Evolutionary conservation across 202 grass and related monocot species (phyloP), one percentile per base, ranked within the genome.

Genomic region (Panicum virgatum): DNA sequence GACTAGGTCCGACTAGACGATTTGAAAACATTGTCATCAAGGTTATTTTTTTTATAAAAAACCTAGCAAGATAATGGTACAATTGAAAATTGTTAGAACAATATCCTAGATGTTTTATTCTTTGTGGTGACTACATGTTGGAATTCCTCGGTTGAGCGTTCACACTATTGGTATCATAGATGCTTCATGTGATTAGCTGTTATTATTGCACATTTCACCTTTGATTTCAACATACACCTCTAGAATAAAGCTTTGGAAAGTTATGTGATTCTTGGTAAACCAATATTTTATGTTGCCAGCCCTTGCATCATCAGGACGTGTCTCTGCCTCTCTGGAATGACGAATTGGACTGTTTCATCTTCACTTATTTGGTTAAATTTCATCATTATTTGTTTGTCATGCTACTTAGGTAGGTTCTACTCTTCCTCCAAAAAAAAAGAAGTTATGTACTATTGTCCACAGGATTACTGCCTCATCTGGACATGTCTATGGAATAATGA

Each of bases 321-420:
- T 39, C 15, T 10, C 47, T 18, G 47, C 50, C 7, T 52, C 19
- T 52, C 62, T 9, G 13, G 40, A 69, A 69, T 9, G 12, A 7
- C 29, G 42, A 69, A 46, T 26, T 45, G 40, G 42, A 45, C 39
- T 0, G 1, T 60, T 15, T 23, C 0, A 29, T 12, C 23, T 60
- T 29, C 3, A 26, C 26, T 60, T 60, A 15, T 60, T 27, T 27
- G 25, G 11, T 27, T 29, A 14, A 29, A 29, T 27, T 69, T 44
- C n/a, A 26, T 19, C 8, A 38, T 43, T 3, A 13, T 23, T 42
- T 12, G 3, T 42, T 22, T 83, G 87, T 76, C 69, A 65, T 82
- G 62, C 78, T 34, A 87, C 82, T 22, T 22, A 54, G n/a, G 51
- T 54, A 54, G 20, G 20, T 10, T 54, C 19, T 51, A 51, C 48